Percentiles rank a stretch among this genome's conserved stretches.
Conservation (phyloP, 2,329 filamentous ascomycete species). For the Colletotrichum sp. region DNA sequence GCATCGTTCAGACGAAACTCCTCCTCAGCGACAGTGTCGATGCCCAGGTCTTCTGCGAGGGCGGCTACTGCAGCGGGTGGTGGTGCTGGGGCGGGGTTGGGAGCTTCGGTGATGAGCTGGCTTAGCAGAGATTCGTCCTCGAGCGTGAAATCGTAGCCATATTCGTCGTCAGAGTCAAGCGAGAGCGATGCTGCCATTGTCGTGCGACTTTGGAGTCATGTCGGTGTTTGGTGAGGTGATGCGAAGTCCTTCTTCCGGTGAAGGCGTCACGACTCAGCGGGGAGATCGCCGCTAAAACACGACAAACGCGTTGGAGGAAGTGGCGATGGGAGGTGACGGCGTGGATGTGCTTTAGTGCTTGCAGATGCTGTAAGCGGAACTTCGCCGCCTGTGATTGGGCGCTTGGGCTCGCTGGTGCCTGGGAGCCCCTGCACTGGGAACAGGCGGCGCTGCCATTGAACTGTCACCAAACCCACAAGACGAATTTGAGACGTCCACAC, state of each 20-base stretch:
- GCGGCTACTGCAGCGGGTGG: background rate
- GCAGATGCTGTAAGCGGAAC: background rate
- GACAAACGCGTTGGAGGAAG: background rate
- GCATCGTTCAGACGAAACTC: slow-evolving; percentile 13
- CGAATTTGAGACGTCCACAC: too few relatives aligned
- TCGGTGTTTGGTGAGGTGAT: background rate
- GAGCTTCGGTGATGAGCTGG: slow-evolving; percentile 31
- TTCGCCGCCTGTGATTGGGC: background rate
- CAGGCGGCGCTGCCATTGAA: background rate
- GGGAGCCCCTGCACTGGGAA: fast-evolving
- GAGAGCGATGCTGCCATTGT: slow-evolving; percentile 9
- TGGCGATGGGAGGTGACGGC: background rate
- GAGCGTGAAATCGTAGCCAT: slow-evolving; percentile 50
- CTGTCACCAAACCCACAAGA: too few relatives aligned
- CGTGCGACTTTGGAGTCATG: background rate
- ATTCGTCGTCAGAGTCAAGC: slow-evolving; percentile 45
- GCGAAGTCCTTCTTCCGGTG: background rate
- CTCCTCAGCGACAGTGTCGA: slow-evolving; percentile 5
- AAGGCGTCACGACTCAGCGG: slow-evolving; percentile 11
- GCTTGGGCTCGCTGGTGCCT: background rate
- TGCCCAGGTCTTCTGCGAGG: slow-evolving; percentile 1
- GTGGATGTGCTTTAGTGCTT: background rate
- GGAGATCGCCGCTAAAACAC: slow-evolving; percentile 7
- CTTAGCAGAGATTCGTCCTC: slow-evolving; percentile 51
- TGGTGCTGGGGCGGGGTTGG: background rate